A percentile compares a stretch with the other conserved stretches of the same genome.
These are phyloP conservation scores for Endocalyx cinctus DNA, from an alignment of 2,329 filamentous ascomycete species.

Conservation along the genomic window DNA sequence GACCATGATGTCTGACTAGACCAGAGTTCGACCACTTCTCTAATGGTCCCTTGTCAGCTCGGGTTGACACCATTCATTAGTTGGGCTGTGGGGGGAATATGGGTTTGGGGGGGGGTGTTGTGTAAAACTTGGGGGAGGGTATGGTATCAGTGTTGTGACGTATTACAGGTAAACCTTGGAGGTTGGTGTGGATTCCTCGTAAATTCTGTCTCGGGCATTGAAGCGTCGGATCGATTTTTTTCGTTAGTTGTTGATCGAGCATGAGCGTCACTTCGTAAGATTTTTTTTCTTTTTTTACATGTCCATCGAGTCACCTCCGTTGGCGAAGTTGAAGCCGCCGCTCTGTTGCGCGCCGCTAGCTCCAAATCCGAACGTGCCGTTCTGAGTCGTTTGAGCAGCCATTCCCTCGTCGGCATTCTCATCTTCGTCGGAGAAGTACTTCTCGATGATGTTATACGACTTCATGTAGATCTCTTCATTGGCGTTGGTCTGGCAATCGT, in stretches of 20 bases:
- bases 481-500: slow-evolving; percentile 99
- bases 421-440: slow-evolving; percentile 99
- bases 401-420: slow-evolving; percentile 81
- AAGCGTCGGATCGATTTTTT: too few relatives aligned
- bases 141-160: slow-evolving; percentile 21
- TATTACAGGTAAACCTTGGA: slow-evolving; percentile 15
- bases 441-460: slow-evolving; percentile 99
- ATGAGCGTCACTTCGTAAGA: too few relatives aligned
- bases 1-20: too few relatives aligned
- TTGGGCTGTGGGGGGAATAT: slow-evolving; percentile 22
- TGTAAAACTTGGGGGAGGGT: slow-evolving; percentile 19
- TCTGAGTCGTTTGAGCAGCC: slow-evolving; percentile 66
- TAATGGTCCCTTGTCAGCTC: slow-evolving; percentile 29
- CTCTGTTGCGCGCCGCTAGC: slow-evolving; percentile 60
- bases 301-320: slow-evolving; percentile 60
- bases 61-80: slow-evolving; percentile 27
- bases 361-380: slow-evolving; percentile 77
- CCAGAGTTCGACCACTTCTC: slow-evolving; percentile 23
- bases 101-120: slow-evolving; percentile 23
- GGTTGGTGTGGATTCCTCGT: slow-evolving; percentile 15
- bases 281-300: slow-evolving; percentile 42
- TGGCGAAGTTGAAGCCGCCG: slow-evolving; percentile 82
- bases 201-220: too few relatives aligned
- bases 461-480: slow-evolving; percentile 99
- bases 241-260: too few relatives aligned